Conservation (phyloP, 441 rosid species). For the Macaranga tanarius region DNA sequence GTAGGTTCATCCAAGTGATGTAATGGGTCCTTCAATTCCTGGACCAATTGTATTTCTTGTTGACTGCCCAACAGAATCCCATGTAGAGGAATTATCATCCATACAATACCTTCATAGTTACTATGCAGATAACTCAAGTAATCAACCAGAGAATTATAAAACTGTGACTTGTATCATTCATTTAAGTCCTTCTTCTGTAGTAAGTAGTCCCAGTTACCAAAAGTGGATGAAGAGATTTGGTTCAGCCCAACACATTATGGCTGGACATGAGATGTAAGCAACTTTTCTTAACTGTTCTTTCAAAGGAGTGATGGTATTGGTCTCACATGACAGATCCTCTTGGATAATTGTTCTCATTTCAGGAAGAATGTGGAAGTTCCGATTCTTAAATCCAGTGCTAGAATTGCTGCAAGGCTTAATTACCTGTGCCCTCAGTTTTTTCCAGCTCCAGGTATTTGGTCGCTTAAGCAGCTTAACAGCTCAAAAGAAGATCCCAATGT, state of each 20-base stretch:
- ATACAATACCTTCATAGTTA: constrained; percentile 48
- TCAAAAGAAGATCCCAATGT: constrained; percentile 25
- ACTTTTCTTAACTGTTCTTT: constrained; percentile 20
- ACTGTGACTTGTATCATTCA: constrained; percentile 74
- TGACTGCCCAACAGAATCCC: constrained; percentile 88
- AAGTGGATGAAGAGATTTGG: constrained; percentile 80
- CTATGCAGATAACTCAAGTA: constrained; percentile 36
- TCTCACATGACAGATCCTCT: constrained; percentile 19
- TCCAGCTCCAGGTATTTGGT: constrained; percentile 85
- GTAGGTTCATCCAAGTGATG: constrained; percentile 90
- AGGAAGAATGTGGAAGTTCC: constrained; percentile 88
- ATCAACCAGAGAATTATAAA: constrained; percentile 36
- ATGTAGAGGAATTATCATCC: constrained; percentile 49
- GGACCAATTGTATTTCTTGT: constrained; percentile 86
- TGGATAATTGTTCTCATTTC: constrained; percentile 22
- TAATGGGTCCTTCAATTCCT: constrained; percentile 87
- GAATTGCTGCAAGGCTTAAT: constrained; percentile 77
- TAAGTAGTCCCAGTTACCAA: constrained; percentile 54
- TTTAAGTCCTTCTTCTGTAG: constrained; percentile 70
- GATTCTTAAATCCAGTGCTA: constrained; percentile 77
- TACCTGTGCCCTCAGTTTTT: constrained; percentile 94
- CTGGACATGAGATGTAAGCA: constrained; percentile 77
- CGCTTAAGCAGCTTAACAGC: constrained; percentile 36
- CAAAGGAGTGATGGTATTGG: constrained; percentile 6
- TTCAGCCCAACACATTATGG: constrained; percentile 75